Percentiles rank a stretch among this genome's conserved stretches.
phyloP scores from a whole-genome alignment of 2,329 filamentous ascomycete genomes.

The Dichotomopilus funicola region DNA sequence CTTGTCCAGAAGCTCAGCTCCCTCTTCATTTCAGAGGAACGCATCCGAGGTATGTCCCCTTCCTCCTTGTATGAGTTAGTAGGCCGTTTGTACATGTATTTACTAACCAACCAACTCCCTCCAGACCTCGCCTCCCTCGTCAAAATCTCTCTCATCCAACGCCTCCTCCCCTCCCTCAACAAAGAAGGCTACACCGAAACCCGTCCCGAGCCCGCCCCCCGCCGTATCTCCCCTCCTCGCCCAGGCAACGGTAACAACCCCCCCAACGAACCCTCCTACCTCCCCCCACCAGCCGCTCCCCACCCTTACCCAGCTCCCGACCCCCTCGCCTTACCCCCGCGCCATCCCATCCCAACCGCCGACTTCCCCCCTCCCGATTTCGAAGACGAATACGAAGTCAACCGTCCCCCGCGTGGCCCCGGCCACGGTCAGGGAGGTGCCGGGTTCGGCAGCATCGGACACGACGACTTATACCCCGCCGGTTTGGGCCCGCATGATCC shows the following conservation, averaged over 20 bases:
- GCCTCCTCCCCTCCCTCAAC: conserved; percentile 67
- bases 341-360: conserved; percentile 57
- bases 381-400: conserved; percentile 85
- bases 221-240: conserved; percentile 7
- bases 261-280: conserved; percentile 37
- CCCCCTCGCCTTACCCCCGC: conserved; percentile 55
- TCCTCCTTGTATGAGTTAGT: neutral
- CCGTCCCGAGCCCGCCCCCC: conserved; percentile 36
- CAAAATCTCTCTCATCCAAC: conserved; percentile 76
- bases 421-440: conserved; percentile 27
- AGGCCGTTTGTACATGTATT: neutral
- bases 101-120: neutral
- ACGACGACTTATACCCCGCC: conserved; percentile 81
- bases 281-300: conserved; percentile 57
- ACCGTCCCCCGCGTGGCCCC: conserved; percentile 53
- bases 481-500: conserved; percentile 83
- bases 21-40: conserved; percentile 66
- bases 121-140: conserved; percentile 62
- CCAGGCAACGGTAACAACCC: no score
- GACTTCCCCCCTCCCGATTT: conserved; percentile 85
- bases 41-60: conserved; percentile 43
- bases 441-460: conserved; percentile 56
- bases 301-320: conserved; percentile 55
- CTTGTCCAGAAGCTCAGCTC: conserved; percentile 45
- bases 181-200: conserved; percentile 66